phyloP scores from a whole-genome alignment of 2,329 filamentous ascomycete species.

The Calonectria ilicicola region DNA sequence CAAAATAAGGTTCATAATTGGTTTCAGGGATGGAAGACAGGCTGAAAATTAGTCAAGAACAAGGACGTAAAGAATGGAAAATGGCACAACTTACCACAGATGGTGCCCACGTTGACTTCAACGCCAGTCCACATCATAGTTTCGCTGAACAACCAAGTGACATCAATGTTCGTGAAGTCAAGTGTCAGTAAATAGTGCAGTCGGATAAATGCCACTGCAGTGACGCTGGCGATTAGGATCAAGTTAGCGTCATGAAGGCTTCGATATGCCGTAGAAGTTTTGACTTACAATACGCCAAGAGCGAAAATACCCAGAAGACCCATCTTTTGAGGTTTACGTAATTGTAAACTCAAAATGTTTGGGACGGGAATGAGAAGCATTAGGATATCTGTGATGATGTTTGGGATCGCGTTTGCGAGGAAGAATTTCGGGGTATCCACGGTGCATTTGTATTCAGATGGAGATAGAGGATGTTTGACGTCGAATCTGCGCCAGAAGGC shows the following conservation, averaged over 20 bases:
- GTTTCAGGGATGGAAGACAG: neutral
- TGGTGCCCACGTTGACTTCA: conserved; percentile 1
- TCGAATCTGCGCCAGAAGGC: neutral
- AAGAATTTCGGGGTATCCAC: neutral
- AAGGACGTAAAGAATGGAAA: too few relatives aligned
- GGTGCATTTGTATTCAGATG: neutral
- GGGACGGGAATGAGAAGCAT: neutral
- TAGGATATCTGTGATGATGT: neutral
- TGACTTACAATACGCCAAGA: neutral
- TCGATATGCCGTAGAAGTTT: neutral
- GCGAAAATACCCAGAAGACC: neutral
- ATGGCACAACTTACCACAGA: neutral
- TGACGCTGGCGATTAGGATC: neutral
- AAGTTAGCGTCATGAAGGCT: too few relatives aligned
- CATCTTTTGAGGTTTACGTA: neutral
- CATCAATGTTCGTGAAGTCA: conserved; percentile 1
- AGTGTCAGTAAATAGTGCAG: neutral
- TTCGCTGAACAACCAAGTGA: neutral
- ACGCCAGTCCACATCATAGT: conserved; percentile 2
- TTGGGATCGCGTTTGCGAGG: neutral
- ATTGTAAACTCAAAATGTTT: neutral
- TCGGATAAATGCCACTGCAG: neutral
- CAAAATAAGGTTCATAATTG: neutral
- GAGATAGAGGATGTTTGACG: neutral
- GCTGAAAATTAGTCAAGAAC: neutral